Conservation (phyloP, 2,329 filamentous ascomycete species). For the Nakataea oryzae region DNA sequence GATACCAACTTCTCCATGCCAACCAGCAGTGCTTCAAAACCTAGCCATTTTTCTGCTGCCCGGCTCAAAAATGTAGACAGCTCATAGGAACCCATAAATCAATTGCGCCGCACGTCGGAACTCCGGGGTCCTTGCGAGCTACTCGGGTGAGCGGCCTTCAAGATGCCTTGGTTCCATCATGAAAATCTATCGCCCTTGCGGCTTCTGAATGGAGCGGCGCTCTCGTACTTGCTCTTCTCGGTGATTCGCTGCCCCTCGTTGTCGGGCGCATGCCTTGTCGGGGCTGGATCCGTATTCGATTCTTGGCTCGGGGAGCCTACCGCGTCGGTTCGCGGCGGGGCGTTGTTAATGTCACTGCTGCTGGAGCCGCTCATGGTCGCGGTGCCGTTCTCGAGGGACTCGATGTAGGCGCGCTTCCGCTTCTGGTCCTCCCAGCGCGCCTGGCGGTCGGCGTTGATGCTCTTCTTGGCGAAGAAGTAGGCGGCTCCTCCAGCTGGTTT, state of each 20-base stretch:
- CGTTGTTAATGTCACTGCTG: not conserved
- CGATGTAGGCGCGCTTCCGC: constrained; percentile 49
- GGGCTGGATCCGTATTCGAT: constrained; percentile 69
- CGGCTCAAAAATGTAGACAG: not conserved
- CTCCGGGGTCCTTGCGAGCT: no score
- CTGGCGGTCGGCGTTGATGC: constrained; percentile 83
- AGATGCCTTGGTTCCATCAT: constrained; percentile 18
- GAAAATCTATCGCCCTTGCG: constrained; percentile 82
- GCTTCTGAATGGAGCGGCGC: constrained; percentile 61
- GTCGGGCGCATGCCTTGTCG: constrained; percentile 69
- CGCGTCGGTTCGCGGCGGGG: constrained; percentile 46
- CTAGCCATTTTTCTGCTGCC: no score
- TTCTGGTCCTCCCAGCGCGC: constrained; percentile 58
- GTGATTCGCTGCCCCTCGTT: constrained; percentile 54
- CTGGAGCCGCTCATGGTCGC: constrained; percentile 26
- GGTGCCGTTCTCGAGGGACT: constrained; percentile 40
- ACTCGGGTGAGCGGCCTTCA: no score
- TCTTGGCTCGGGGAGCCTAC: constrained; percentile 59
- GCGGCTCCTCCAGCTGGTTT: constrained; percentile 69
- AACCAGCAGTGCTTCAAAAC: no score
- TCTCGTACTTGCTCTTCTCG: constrained; percentile 89
- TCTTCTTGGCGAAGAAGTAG: constrained; percentile 91
- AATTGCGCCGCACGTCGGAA: not conserved
- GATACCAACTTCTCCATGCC: no score
- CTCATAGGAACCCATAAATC: not conserved